phyloP scores from a whole-genome alignment of 768 basidiomycete species.

The Boletus reticuloceps region DNA sequence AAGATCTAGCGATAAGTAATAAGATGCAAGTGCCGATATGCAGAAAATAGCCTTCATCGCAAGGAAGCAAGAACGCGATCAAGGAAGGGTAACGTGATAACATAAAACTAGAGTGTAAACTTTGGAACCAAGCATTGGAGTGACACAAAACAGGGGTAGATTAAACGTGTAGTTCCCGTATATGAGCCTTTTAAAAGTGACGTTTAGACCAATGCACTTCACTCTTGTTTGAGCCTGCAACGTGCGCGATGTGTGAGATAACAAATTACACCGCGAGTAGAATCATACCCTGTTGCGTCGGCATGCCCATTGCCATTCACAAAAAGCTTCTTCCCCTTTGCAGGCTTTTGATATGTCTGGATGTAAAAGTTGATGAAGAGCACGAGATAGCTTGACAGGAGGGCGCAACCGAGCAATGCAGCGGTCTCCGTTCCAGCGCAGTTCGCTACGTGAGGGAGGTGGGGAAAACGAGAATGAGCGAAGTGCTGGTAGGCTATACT shows the following conservation, averaged over 20 bases:
- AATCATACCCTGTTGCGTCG: constrained; percentile 33
- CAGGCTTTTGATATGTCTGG: constrained; percentile 75
- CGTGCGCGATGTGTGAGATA: neutral
- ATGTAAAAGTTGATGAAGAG: constrained; percentile 97
- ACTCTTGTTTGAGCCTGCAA: constrained; percentile 36
- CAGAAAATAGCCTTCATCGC: constrained; percentile 16
- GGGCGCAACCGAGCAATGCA: constrained; percentile 83
- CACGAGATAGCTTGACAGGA: constrained; percentile 87
- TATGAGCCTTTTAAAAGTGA: neutral
- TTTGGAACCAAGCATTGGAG: constrained; percentile 3
- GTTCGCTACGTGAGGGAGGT: constrained; percentile 69
- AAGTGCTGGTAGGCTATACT: constrained; percentile 77
- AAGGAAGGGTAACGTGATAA: constrained; percentile 10
- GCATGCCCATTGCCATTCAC: constrained; percentile 48
- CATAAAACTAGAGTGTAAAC: constrained; percentile 13
- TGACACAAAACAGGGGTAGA: constrained; percentile 5
- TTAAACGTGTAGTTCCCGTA: constrained; percentile 13
- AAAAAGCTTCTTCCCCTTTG: constrained; percentile 30
- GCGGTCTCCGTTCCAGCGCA: constrained; percentile 90
- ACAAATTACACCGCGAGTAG: neutral
- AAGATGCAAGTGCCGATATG: constrained; percentile 8
- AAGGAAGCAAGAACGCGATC: constrained; percentile 9
- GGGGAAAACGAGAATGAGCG: constrained; percentile 55
- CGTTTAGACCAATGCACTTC: constrained; percentile 1
- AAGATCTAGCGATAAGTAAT: constrained; percentile 9